These are phyloP conservation scores for Podila clonocystis DNA, from an alignment of 192 early-diverging fungal species.

Conservation along the genomic window DNA sequence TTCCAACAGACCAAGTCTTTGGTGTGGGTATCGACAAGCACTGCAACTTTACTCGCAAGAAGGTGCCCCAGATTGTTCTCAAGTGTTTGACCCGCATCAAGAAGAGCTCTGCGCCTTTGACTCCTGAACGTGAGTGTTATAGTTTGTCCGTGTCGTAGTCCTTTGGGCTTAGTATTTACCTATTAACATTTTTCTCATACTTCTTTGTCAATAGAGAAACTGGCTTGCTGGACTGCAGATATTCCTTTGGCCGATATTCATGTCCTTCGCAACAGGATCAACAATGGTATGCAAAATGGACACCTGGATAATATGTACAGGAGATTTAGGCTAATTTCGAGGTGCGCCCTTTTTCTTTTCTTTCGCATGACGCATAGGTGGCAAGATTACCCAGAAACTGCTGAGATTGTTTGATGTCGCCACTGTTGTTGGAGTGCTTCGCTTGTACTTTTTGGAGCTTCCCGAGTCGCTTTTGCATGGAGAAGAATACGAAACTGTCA, in stretches of 20 bases:
- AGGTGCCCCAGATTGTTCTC: slow-evolving; percentile 69
- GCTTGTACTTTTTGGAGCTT: slow-evolving; percentile 78
- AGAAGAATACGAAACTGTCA: slow-evolving; percentile 75
- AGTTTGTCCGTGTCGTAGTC: background rate
- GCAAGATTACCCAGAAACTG: slow-evolving; percentile 62
- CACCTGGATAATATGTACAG: background rate
- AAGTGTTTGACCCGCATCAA: slow-evolving; percentile 68
- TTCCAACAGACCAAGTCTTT: slow-evolving; percentile 73
- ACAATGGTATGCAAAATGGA: slow-evolving; percentile 50
- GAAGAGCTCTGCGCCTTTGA: slow-evolving; percentile 55
- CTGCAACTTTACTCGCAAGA: slow-evolving; percentile 64
- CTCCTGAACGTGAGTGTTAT: slow-evolving; percentile 36
- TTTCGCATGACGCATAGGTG: slow-evolving; percentile 29
- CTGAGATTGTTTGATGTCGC: slow-evolving; percentile 66
- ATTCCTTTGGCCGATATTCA: slow-evolving; percentile 68
- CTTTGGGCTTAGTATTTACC: background rate
- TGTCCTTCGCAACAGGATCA: slow-evolving; percentile 70
- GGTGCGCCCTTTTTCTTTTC: background rate
- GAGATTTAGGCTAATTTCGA: background rate
- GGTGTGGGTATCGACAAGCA: slow-evolving; percentile 79
- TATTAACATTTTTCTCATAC: background rate
- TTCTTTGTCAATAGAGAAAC: slow-evolving; percentile 54
- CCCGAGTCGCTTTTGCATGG: slow-evolving; percentile 73
- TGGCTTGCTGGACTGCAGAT: slow-evolving; percentile 69
- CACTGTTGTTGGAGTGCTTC: slow-evolving; percentile 66